Conservation (phyloP, 495 filamentous ascomycete genomes). For the Annulohypoxylon stygium region DNA sequence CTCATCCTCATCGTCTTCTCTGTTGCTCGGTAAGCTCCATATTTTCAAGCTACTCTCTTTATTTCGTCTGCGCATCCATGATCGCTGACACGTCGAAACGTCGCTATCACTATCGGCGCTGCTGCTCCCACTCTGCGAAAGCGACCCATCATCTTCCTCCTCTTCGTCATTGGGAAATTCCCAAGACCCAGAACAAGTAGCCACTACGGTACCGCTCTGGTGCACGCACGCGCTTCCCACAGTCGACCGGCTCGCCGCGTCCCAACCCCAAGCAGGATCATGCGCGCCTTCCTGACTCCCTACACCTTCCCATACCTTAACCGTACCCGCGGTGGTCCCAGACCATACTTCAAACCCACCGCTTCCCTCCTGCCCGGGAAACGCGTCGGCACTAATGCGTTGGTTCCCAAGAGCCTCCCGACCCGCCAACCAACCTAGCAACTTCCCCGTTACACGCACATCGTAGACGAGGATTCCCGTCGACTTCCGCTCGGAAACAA, state of each 20-base stretch:
- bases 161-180: constrained; percentile 48
- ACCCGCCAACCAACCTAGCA: constrained; percentile 78
- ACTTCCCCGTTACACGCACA: constrained; percentile 75
- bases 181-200: constrained; percentile 78
- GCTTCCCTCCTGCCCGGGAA: constrained; percentile 55
- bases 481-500: constrained; percentile 86
- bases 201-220: constrained; percentile 73
- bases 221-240: constrained; percentile 76
- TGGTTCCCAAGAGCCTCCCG: constrained; percentile 81
- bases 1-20: constrained; percentile 15
- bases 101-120: constrained; percentile 12
- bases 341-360: constrained; percentile 84
- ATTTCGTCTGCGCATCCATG: constrained; percentile 47
- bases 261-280: constrained; percentile 69
- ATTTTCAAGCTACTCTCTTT: constrained; percentile 74
- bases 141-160: constrained; percentile 3
- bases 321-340: constrained; percentile 81
- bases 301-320: constrained; percentile 80
- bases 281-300: constrained; percentile 66
- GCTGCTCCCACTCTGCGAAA: constrained; percentile 27
- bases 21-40: constrained; percentile 63
- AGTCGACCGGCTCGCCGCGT: constrained; percentile 68
- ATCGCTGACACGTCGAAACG: constrained; percentile 5
- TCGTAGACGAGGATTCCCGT: constrained; percentile 84
- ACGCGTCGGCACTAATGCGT: constrained; percentile 80